Percentiles rank a stretch among this genome's conserved stretches.
Evolutionary conservation across 768 basidiomycete species (phyloP).

Genomic region (Boletus eberwhitei): DNA sequence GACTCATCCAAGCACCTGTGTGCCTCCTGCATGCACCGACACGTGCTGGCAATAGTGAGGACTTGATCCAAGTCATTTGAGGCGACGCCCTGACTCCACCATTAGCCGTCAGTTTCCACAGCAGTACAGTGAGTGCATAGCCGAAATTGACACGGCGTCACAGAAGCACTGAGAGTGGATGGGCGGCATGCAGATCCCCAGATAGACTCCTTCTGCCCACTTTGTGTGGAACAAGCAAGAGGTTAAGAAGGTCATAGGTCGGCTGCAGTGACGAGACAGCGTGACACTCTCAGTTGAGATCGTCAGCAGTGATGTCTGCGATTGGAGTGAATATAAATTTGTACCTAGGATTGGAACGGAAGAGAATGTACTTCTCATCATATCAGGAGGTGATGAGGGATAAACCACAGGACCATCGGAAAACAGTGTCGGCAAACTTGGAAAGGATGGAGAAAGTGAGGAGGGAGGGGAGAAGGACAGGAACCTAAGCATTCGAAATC

Average conservation of each 20-base stretch:
- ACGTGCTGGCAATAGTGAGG: constrained; percentile 81
- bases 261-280: constrained; percentile 3
- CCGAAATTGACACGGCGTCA: constrained; percentile 7
- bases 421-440: neutral
- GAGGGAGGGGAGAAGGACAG: neutral
- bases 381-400: neutral
- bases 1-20: constrained; percentile 57
- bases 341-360: constrained; percentile 1
- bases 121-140: constrained; percentile 53
- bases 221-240: constrained; percentile 20
- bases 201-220: constrained; percentile 35
- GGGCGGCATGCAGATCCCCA: constrained; percentile 30
- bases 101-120: constrained; percentile 68
- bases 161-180: constrained; percentile 11
- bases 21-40: constrained; percentile 48
- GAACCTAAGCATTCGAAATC: constrained; percentile 12
- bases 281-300: constrained; percentile 20
- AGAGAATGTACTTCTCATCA: neutral
- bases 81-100: constrained; percentile 22
- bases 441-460: constrained; percentile 2
- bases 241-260: constrained; percentile 1
- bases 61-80: constrained; percentile 2
- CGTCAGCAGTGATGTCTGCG: constrained; percentile 19
- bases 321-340: constrained; percentile 9
- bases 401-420: neutral